phyloP scores from a whole-genome alignment of 306 rosid species.

The Vigna radiata region DNA sequence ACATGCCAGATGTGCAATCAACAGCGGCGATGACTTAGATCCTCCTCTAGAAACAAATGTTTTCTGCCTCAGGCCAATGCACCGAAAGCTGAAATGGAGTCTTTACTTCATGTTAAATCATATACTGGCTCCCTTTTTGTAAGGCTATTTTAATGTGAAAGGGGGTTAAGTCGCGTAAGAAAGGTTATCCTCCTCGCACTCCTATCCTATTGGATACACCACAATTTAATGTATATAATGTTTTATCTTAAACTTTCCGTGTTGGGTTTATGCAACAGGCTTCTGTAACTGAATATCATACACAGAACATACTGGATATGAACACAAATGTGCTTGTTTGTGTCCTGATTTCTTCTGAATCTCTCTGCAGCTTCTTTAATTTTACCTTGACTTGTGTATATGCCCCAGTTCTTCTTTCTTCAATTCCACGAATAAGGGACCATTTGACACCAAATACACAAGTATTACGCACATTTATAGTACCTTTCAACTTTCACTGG shows the following conservation, averaged over 20 bases:
- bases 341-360: slow-evolving; percentile 44
- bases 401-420: not conserved
- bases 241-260: slow-evolving; percentile 34
- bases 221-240: slow-evolving; percentile 56
- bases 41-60: slow-evolving; percentile 19
- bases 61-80: slow-evolving; percentile 32
- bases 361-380: slow-evolving; percentile 32
- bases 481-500: not conserved
- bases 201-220: slow-evolving; percentile 33
- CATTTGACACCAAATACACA: not conserved
- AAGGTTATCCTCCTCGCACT: slow-evolving; percentile 40
- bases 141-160: slow-evolving; percentile 44
- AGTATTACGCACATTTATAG: not conserved
- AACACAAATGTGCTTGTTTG: slow-evolving; percentile 55
- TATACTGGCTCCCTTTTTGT: slow-evolving; percentile 46
- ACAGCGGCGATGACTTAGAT: slow-evolving; percentile 46
- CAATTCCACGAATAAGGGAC: not conserved
- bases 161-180: slow-evolving; percentile 46
- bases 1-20: slow-evolving; percentile 62
- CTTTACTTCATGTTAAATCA: not conserved
- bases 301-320: slow-evolving; percentile 43
- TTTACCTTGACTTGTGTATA: slow-evolving; percentile 16
- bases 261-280: slow-evolving; percentile 48
- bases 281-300: slow-evolving; percentile 50
- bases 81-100: slow-evolving; percentile 38